Evolutionary conservation across 257 asterid genomes (phyloP).

Genomic region (Coffea eugenioides): DNA sequence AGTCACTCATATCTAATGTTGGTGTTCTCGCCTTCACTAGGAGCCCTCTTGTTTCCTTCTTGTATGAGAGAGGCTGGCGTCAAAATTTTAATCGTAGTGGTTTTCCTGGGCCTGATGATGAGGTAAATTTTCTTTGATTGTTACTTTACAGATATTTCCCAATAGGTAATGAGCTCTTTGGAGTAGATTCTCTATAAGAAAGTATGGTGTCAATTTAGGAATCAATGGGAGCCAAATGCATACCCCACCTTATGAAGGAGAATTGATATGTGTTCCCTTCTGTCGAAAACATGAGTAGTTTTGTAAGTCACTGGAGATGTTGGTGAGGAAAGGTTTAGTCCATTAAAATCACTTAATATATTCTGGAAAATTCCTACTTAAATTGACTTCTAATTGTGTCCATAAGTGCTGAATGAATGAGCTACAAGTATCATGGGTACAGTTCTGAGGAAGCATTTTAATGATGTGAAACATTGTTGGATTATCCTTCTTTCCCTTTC

Average conservation of each 20-base stretch:
- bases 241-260: neutral
- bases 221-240: neutral
- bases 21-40: slow-evolving; percentile 34
- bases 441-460: neutral
- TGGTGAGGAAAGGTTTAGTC: neutral
- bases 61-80: slow-evolving; percentile 99
- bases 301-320: neutral
- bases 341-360: neutral
- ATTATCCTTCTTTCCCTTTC: neutral
- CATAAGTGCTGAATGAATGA: neutral
- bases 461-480: neutral
- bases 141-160: slow-evolving; percentile 7
- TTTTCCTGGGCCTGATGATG: slow-evolving; percentile 97
- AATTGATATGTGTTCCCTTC: neutral
- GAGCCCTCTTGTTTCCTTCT: slow-evolving; percentile 92
- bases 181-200: neutral
- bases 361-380: neutral
- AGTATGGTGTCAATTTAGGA: neutral
- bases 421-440: neutral
- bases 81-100: slow-evolving; percentile 81
- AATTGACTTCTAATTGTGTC: neutral
- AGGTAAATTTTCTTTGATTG: slow-evolving; percentile 49
- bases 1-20: slow-evolving; percentile 23
- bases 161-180: slow-evolving; percentile 1
- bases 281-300: neutral